Conservation (phyloP, 495 filamentous ascomycete species). For the Aspergillus conjunctus region DNA sequence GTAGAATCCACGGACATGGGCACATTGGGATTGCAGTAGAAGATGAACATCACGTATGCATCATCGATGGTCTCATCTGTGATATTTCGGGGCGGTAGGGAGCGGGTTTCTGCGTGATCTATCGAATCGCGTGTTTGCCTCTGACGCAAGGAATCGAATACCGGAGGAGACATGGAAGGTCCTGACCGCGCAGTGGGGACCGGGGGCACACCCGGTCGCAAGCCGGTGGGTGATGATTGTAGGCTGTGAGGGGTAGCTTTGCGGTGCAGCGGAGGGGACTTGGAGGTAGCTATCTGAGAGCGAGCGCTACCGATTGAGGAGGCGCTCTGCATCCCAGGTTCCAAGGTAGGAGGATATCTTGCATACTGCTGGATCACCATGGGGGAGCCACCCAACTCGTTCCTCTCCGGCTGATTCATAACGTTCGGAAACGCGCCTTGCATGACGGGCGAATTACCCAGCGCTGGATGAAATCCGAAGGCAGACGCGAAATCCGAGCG, state of each 20-base stretch:
- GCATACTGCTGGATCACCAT: conserved; percentile 51
- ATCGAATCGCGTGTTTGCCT: conserved; percentile 37
- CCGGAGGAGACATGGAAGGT: conserved; percentile 47
- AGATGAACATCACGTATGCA: conserved; percentile 83
- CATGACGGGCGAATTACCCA: conserved; percentile 28
- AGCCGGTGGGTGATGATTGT: conserved; percentile 46
- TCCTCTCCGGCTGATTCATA: conserved; percentile 38
- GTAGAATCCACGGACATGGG: conserved; percentile 69
- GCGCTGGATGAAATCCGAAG: too few species aligned
- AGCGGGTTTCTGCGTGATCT: conserved; percentile 40
- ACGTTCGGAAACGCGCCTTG: conserved; percentile 37
- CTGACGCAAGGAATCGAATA: conserved; percentile 39
- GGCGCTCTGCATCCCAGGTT: conserved; percentile 44
- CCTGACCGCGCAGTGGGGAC: conserved; percentile 38
- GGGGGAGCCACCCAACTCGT: conserved; percentile 34
- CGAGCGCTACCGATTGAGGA: conserved; percentile 49
- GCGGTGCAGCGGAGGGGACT: conserved; percentile 45
- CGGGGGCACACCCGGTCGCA: conserved; percentile 34
- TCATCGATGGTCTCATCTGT: conserved; percentile 78
- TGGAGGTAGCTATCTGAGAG: conserved; percentile 41
- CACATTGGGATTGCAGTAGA: conserved; percentile 87
- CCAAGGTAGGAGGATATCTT: conserved; percentile 43
- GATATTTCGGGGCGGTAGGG: conserved; percentile 70
- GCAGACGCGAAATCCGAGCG: conserved; percentile 2
- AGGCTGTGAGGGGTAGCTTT: conserved; percentile 49